Base-by-base conservation (phyloP, 768 basidiomycete species). In the Hemileccinum impolitum region DNA sequence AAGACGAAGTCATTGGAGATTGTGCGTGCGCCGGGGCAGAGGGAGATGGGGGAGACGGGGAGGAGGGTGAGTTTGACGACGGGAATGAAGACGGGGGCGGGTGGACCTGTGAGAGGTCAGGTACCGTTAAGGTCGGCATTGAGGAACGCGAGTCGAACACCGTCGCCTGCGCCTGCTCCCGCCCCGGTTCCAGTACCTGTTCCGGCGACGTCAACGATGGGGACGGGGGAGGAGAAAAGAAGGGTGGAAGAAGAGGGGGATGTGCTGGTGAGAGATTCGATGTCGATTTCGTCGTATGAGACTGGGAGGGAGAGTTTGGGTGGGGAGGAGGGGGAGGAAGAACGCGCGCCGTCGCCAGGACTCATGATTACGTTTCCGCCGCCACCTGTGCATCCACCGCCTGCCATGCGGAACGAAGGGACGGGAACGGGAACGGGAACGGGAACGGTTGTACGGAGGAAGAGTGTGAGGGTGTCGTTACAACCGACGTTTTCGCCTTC, bases 401-500 rank as follows among this genome's bases (percentile, higher is more conserved):
- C 48, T 10, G 26, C 31, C 12, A 54, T 21, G 4, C 23, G 2
- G 47, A 36, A 14, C 28, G n/a, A 17, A 23, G 28, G 11, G 19
- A 19, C 18, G 11, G 35, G 42, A 0, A 45, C 69, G 12, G 43
- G n/a, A n/a, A n/a, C n/a, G n/a, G 28, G 11, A 15, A 19, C 18
- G 11, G 35, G 42, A 0, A 45, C 69, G 12, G 43, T 56, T 0
- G 45, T 8, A 2, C 65, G 79, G 11, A 62, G 76, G 31, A 91
- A 91, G 68, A 89, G 87, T 58, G 90, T 92, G 30, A 73, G 90
- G 7, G 83, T 92, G 44, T 87, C 85, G 25, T 65, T 90, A 32
- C 76, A 82, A 38, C 90, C 90, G 10, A 87, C 85, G 30, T 89
- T 85, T 63, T 85, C 85, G 6, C 69, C 81, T 0, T 77, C 87